Base-by-base conservation (phyloP, 2,329 filamentous ascomycete genomes). In the Stachybotrys elegans region DNA sequence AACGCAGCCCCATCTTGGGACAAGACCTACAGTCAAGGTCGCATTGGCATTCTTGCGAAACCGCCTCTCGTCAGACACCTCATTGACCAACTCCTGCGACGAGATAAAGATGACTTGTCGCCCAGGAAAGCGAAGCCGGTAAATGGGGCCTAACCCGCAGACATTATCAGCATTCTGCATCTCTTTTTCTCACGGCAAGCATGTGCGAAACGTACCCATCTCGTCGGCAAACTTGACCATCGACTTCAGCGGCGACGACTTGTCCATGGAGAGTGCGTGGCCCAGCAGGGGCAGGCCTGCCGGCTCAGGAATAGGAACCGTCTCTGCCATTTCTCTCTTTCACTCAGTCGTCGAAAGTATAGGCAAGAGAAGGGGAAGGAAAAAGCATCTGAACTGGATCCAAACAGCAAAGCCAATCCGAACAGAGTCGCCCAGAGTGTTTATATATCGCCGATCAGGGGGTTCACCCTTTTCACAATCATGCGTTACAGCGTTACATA, bases 241-340 rank as follows among this genome's bases (percentile, higher is more conserved):
- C 13, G 78, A 78, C 13, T 70, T 63, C 3, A 78, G 58, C 0
- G 81, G 76, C 19, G 76, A 69, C 13, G 76, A 69, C 0, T 70
- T 60, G 50, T 85, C 76, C 46, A 88, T 70, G 44, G 82, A 77
- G 40, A 67, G 62, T 20, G 83, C 59, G 53, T 87, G 84, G 22
- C 83, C 83, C n/a, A 87, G 44, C 16, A 86, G 59, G 0, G 81
- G 83, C 40, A 83, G 65, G 5, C 78, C 80, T 40, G 69, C 69
- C 13, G 83, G 82, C 31, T 75, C 72, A 4, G 83, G 82, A 44
- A 86, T 82, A 3, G 71, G 66, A 29, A 62, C 60, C 9, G 48
- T 51, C 25, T 51, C 51, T 4, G 47, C 45, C 52, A 53, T 54
- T 46, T 46, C 21, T n/a, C n/a, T n/a, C n/a, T n/a, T n/a, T n/a